Evolutionary conservation across 352 stramenopile species (phyloP).

Genomic region (Pythium rishiriense): DNA sequence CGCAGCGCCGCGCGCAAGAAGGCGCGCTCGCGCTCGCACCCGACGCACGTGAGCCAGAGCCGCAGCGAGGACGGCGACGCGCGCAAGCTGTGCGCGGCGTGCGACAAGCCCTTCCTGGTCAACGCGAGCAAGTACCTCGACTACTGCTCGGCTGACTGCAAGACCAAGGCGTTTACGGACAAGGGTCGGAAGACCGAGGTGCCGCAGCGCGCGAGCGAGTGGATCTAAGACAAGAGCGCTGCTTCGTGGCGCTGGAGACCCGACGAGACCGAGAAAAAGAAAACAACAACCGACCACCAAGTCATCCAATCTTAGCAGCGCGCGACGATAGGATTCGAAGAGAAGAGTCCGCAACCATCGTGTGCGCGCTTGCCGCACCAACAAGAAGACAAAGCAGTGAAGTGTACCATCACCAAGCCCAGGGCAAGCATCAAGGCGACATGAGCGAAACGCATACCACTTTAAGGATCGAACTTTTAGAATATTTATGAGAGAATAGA

Average conservation of each 20-base stretch:
- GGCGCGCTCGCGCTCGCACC: slow-evolving; percentile 17
- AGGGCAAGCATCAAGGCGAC: not conserved
- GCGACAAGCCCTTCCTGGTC: slow-evolving; percentile 17
- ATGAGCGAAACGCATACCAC: not conserved
- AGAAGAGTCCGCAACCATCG: slow-evolving; percentile 1
- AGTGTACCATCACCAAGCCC: not conserved
- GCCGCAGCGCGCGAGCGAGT: slow-evolving; percentile 21
- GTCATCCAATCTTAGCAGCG: not conserved
- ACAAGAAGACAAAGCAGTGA: not conserved
- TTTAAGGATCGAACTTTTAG: slow-evolving; percentile 24
- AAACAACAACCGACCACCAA: not conserved
- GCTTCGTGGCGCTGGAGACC: not conserved
- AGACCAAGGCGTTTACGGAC: slow-evolving; percentile 23
- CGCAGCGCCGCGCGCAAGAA: slow-evolving; percentile 15
- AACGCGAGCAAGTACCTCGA: slow-evolving; percentile 32
- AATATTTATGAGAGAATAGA: slow-evolving; percentile 28
- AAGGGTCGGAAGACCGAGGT: slow-evolving; percentile 4
- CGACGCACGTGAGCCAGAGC: slow-evolving; percentile 9
- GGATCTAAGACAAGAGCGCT: slow-evolving; percentile 19
- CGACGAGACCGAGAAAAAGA: not conserved
- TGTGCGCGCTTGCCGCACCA: not conserved
- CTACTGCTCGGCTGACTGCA: slow-evolving; percentile 32
- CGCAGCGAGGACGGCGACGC: slow-evolving; percentile 9
- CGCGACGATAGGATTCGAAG: not conserved
- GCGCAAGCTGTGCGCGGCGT: slow-evolving; percentile 21